Evolutionary conservation across 768 basidiomycete species (phyloP), one percentile per base, ranked within the genome.

Genomic region (Calocybe cyanea): DNA sequence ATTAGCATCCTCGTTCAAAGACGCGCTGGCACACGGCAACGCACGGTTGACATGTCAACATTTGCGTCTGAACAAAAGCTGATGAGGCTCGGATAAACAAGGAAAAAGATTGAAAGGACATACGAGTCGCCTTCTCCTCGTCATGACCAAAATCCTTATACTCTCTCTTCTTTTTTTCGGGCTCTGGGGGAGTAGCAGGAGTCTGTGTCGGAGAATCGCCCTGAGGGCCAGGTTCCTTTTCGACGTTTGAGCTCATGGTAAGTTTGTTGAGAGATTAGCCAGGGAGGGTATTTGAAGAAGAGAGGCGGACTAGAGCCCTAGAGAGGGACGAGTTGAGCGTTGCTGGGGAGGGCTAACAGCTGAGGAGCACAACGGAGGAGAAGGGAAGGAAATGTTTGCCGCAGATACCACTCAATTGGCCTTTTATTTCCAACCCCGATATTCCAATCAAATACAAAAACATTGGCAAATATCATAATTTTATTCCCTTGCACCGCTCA

Each of bases 111-210:
- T 19, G 17, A 41, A 46, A 45, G 62, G 17, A 75, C 86, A 39
- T 60, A 89, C 87, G 84, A 45, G 81, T 77, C 34, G 83, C 67
- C 54, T 79, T 78, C 42, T 80, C 74, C 39, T 81, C 70, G 2
- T 87, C 86, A 60, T 91, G 83, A 48, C 77, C 79, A 47, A 90
- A 87, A 34, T 90, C 89, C 75, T 87, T 92, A 73, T 92, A 92
- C 71, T 87, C 85, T 70, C 87, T 77, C 72, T 88, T 86, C 63
- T 67, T 83, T 62, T 73, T 71, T 62, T 65, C 67, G n/a, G 62
- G 64, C 54, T 63, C 64, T 32, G 51, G 51, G 30, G 61, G 61
- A 46, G 57, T 21, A 49, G 43, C 4, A 13, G 51, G 48, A 40
- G 49, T 56, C 21, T 44, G 59, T 23, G 58, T 43, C 11, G 71